Conservation (phyloP, 495 filamentous ascomycete genomes). For the Penicillium waksmanii region DNA sequence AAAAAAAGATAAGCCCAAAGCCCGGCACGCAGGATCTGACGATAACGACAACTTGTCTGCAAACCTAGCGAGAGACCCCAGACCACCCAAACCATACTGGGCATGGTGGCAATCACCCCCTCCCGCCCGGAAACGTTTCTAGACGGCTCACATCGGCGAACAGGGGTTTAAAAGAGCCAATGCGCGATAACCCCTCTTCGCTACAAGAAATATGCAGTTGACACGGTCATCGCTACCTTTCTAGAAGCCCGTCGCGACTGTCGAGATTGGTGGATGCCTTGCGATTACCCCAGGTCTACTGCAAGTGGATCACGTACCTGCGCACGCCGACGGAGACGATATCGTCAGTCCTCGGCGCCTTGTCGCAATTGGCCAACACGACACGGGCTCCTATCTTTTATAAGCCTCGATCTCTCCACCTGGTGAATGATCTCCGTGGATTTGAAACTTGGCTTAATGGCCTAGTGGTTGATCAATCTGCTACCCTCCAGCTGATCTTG, state of each 20-base stretch:
- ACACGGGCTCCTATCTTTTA: conserved; percentile 27
- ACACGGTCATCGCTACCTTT: conserved; percentile 26
- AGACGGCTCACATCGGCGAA: conserved; percentile 30
- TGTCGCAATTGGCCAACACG: conserved; percentile 35
- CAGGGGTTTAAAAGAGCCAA: conserved; percentile 17
- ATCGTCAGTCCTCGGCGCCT: conserved; percentile 33
- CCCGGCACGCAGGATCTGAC: neutral
- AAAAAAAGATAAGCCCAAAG: conserved; percentile 2
- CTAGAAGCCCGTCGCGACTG: conserved; percentile 30
- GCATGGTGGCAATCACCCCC: conserved; percentile 20
- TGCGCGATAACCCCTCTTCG: conserved; percentile 27
- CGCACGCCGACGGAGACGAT: conserved; percentile 32
- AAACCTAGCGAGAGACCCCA: conserved; percentile 6
- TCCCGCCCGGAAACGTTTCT: conserved; percentile 22
- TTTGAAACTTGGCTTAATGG: conserved; percentile 17
- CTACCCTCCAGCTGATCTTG: conserved; percentile 2
- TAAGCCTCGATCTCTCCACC: conserved; percentile 34
- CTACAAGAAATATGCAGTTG: neutral
- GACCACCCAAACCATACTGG: conserved; percentile 14
- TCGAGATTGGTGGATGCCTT: conserved; percentile 32
- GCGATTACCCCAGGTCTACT: conserved; percentile 36
- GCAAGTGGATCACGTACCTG: conserved; percentile 35
- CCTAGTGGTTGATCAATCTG: conserved; percentile 22
- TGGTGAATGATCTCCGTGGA: conserved; percentile 27
- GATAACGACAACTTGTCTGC: neutral